A percentile compares a stretch with the other conserved stretches of the same genome.
These are phyloP conservation scores for Colletotrichum trifolii DNA, from an alignment of 2,329 filamentous ascomycete genomes.

Conservation along the genomic window DNA sequence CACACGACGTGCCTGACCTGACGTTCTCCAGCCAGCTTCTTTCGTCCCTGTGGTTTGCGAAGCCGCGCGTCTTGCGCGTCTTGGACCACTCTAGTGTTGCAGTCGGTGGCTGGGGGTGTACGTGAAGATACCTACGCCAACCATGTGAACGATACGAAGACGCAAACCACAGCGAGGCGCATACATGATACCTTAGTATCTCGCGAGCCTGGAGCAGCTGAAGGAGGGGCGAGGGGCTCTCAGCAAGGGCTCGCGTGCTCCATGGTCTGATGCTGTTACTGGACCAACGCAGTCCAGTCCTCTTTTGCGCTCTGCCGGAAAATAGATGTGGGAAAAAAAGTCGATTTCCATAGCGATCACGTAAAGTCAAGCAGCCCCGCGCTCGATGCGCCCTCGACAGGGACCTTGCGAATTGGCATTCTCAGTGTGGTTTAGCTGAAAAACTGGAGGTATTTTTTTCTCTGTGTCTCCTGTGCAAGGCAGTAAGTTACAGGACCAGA, in stretches of 20 bases:
- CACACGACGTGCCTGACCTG: too few species aligned
- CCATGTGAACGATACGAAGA: too few species aligned
- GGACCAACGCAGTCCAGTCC: too few species aligned
- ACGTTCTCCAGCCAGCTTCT: too few species aligned
- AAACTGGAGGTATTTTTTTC: too few species aligned
- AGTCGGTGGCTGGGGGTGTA: constrained; percentile 8
- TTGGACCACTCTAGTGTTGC: constrained; percentile 1
- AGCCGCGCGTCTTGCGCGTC: constrained; percentile 30
- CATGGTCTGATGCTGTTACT: too few species aligned
- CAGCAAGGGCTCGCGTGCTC: constrained; percentile 29
- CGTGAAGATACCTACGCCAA: background rate
- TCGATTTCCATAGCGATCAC: background rate
- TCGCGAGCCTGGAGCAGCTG: background rate
- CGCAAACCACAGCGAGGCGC: too few species aligned
- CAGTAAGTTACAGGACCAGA: constrained; percentile 13
- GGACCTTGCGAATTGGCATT: constrained; percentile 15
- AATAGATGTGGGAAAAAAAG: too few species aligned
- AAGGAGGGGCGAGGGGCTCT: constrained; percentile 9
- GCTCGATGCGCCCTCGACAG: constrained; percentile 13
- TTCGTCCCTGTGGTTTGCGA: constrained; percentile 6
- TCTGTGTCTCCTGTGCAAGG: background rate
- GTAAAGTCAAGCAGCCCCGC: constrained; percentile 18
- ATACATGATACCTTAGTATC: too few species aligned
- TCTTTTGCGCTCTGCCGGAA: too few species aligned
- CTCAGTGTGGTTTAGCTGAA: too few species aligned